phyloP scores from a whole-genome alignment of 2,329 filamentous ascomycete genomes.

The Clarireedia hainanense region DNA sequence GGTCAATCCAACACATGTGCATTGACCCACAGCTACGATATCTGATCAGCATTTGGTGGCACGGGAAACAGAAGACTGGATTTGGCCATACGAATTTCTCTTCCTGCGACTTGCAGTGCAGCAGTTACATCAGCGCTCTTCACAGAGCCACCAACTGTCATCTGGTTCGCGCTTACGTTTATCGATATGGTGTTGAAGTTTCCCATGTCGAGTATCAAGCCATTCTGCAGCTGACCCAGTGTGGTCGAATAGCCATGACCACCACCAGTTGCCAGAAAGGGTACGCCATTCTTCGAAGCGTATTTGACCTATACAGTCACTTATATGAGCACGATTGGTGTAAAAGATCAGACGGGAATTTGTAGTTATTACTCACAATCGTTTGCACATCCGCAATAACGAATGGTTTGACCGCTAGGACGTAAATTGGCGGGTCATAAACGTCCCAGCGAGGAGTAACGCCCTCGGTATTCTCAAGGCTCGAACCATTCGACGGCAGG shows the following conservation, averaged over 20 bases:
- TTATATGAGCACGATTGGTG: background rate
- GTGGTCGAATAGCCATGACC: constrained; percentile 29
- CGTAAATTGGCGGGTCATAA: background rate
- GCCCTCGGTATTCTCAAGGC: background rate
- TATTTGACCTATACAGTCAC: background rate
- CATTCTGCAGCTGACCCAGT: constrained; percentile 21
- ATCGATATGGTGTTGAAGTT: constrained; percentile 25
- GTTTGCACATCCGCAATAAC: background rate
- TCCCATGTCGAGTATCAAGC: constrained; percentile 29
- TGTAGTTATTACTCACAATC: background rate
- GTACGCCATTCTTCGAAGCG: constrained; percentile 17
- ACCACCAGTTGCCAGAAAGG: constrained; percentile 31
- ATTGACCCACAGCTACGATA: background rate
- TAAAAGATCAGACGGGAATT: background rate
- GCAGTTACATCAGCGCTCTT: background rate
- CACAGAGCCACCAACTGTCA: constrained; percentile 6
- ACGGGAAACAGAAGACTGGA: background rate
- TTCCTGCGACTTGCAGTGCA: constrained; percentile 1
- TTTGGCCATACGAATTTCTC: constrained; percentile 1
- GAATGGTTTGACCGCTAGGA: background rate
- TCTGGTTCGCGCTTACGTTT: constrained; percentile 16
- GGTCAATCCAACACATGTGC: constrained; percentile 3
- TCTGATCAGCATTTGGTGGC: background rate
- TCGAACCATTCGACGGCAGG: background rate
- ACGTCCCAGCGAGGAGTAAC: background rate